Evolutionary conservation across 495 filamentous ascomycete species (phyloP), one percentile per base, ranked within the genome.

Genomic region (Mytilinidion resinicola): DNA sequence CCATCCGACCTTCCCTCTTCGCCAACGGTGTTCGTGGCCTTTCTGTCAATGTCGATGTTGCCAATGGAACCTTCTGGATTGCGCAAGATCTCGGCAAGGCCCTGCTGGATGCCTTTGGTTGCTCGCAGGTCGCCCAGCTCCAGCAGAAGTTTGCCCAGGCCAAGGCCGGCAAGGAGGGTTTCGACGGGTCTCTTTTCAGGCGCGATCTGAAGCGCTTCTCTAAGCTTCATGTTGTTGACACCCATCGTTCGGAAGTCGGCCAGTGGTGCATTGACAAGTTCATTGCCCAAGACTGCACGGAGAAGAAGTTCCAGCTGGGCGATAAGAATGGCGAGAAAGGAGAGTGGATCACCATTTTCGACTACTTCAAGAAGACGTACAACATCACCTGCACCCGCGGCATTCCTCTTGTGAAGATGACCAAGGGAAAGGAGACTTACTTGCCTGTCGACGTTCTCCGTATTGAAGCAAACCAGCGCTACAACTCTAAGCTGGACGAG

Each of bases 381-480:
- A 80, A 84, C 20, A 59, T 85, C 21, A 62, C 57, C 1, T 67
- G 95, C 1, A 63, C 71, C 34, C 76, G 78, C 3, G 69, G 85
- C 3, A 73, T 87, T 20, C 90, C 91, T 0, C 70, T 96, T 12
- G 77, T 95, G 20, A 76, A 87, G 65, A 88, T 89, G 53, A 82
- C 73, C 48, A 85, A 82, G 46, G 25, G 25, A 2, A 78, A 79
- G 46, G 80, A 73, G 0, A 82, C 83, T 4, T 64, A 81, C 1
- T 88, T 92, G 59, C 93, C 91, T 1, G 84, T 93, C 75, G 93
- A 97, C 62, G 55, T 88, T 1, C 80, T 89, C 66, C 70, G 63
- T 14, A 76, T 88, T 66, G 70, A 76, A 6, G 67, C 69, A 0
- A 85, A 89, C 49, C 89, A 96, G 72, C 81, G 85, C 0, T 98